Evolutionary conservation across 805 yeast species (phyloP).

Genomic region (Zygosaccharomyces pseudorouxii): DNA sequence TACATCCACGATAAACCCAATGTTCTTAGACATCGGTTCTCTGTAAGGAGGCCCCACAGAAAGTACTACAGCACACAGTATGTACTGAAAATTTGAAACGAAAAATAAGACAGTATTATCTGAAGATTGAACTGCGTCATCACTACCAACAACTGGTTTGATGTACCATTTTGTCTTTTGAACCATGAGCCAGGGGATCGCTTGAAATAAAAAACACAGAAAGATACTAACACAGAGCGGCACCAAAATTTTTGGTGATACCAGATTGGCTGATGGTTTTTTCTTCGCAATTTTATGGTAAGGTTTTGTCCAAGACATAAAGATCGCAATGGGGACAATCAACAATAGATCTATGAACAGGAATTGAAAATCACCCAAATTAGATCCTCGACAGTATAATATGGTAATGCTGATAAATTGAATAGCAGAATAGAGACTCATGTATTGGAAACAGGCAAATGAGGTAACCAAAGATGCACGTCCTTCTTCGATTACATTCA

Average conservation of each 20-base stretch:
- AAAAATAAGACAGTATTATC: conserved; percentile 86
- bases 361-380: conserved; percentile 95
- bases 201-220: conserved; percentile 59
- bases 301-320: conserved; percentile 97
- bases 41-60: conserved; percentile 94
- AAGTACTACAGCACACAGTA: conserved; percentile 74
- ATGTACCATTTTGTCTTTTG: conserved; percentile 68
- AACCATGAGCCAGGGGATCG: conserved; percentile 58
- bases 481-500: conserved; percentile 89
- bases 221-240: conserved; percentile 79
- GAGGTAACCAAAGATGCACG: conserved; percentile 92
- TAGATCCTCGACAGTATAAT: conserved; percentile 81
- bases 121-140: conserved; percentile 73
- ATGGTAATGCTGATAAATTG: conserved; percentile 87
- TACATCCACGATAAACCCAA: conserved; percentile 67
- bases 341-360: conserved; percentile 86
- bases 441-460: conserved; percentile 94
- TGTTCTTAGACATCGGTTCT: conserved; percentile 60
- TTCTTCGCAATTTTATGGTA: conserved; percentile 53
- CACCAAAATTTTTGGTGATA: conserved; percentile 78
- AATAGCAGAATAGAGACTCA: conserved; percentile 95
- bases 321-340: conserved; percentile 90
- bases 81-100: conserved; percentile 83
- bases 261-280: conserved; percentile 90
- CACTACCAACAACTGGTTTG: conserved; percentile 76